phyloP scores from a whole-genome alignment of 2,329 filamentous ascomycete species.

The Trichophyton simii region DNA sequence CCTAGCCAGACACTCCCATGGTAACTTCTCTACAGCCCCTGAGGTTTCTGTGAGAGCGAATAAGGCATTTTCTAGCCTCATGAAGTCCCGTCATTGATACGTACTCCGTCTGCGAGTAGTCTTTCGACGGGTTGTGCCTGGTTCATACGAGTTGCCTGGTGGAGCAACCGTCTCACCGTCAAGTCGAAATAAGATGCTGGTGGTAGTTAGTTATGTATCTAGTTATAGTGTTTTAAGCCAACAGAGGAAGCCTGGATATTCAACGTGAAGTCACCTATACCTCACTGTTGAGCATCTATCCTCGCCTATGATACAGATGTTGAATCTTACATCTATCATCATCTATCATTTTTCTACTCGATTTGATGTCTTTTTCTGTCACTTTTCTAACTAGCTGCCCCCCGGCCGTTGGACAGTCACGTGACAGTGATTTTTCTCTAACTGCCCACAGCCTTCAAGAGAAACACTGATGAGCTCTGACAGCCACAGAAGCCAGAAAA shows the following conservation, averaged over 20 bases:
- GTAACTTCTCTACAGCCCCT: neutral
- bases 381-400: no score
- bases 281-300: neutral
- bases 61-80: neutral
- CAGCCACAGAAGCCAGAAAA: neutral
- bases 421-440: no score
- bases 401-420: no score
- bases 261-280: neutral
- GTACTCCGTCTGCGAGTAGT: neutral
- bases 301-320: neutral
- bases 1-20: neutral
- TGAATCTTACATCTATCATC: no score
- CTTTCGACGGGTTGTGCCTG: neutral
- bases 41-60: neutral
- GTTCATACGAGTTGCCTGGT: neutral
- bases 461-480: no score
- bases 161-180: neutral
- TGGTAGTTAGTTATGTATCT: neutral
- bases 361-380: no score
- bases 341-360: no score
- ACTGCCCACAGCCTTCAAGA: no score
- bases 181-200: neutral
- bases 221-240: neutral
- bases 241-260: neutral
- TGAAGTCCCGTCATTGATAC: neutral